phyloP scores from a whole-genome alignment of 768 basidiomycete species.

The Lactifluus hygrophoroides region DNA sequence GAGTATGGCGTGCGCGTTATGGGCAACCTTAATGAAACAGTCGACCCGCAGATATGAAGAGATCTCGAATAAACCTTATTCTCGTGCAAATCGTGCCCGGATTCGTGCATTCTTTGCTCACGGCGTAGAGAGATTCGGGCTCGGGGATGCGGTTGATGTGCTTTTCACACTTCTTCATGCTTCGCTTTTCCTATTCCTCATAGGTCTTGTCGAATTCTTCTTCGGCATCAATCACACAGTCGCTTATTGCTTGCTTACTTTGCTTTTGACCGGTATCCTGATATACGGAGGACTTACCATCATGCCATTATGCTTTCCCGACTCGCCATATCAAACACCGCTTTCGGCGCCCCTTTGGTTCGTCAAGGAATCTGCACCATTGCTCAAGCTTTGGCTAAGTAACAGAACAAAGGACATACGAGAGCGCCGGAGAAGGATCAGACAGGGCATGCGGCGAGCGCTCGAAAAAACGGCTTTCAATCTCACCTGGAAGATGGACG shows the following conservation, averaged over 20 bases:
- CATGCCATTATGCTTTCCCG: neutral
- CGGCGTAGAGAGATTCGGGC: conserved; percentile 32
- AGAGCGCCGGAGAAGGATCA: neutral
- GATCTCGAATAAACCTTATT: neutral
- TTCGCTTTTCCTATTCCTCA: neutral
- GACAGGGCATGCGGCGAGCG: neutral
- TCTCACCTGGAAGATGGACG: neutral
- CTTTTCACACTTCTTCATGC: conserved; percentile 21
- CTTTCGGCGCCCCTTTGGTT: neutral
- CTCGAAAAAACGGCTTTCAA: neutral
- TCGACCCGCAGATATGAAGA: neutral
- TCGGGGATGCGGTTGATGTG: conserved; percentile 33
- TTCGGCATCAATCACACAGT: neutral
- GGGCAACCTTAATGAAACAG: neutral
- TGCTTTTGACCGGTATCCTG: neutral
- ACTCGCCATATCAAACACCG: neutral
- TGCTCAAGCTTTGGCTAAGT: neutral
- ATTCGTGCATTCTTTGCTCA: conserved; percentile 26
- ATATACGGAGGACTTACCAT: neutral
- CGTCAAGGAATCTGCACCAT: neutral
- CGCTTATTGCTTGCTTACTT: neutral
- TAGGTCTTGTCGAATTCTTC: neutral
- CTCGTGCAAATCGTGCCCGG: neutral
- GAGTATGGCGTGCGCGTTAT: neutral
- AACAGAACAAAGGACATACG: neutral